phyloP scores from a whole-genome alignment of 2,329 filamentous ascomycete genomes.

The Periconia macrospinosa region DNA sequence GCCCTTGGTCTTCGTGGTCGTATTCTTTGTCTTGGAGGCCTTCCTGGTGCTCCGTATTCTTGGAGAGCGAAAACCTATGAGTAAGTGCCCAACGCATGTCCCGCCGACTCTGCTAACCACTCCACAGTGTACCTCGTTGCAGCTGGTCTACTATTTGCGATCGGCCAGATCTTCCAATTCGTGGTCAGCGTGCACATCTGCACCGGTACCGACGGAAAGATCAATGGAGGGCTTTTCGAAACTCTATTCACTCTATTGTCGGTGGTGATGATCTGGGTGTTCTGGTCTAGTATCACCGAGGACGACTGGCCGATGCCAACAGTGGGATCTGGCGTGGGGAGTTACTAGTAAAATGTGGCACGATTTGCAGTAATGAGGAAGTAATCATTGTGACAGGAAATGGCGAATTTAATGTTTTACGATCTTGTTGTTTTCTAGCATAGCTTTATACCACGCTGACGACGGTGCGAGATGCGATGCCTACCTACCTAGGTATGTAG shows the following conservation, averaged over 20 bases:
- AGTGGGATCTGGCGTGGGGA: slow-evolving; percentile 37
- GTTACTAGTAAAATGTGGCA: slow-evolving; percentile 37
- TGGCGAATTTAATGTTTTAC: slow-evolving; percentile 38
- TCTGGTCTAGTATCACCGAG: slow-evolving; percentile 99
- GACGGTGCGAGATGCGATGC: neutral
- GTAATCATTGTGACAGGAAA: slow-evolving; percentile 19
- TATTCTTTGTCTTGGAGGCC: slow-evolving; percentile 81
- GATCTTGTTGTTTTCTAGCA: slow-evolving; percentile 35
- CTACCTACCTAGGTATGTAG: too few relatives aligned
- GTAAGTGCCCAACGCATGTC: slow-evolving; percentile 49
- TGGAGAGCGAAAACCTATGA: slow-evolving; percentile 87
- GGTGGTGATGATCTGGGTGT: slow-evolving; percentile 84
- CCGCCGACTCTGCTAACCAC: slow-evolving; percentile 15
- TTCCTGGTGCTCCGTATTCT: slow-evolving; percentile 83
- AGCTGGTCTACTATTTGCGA: slow-evolving; percentile 80
- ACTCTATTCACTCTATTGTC: slow-evolving; percentile 87
- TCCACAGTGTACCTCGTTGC: slow-evolving; percentile 69
- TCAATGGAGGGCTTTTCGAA: slow-evolving; percentile 91
- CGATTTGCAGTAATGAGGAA: slow-evolving; percentile 9
- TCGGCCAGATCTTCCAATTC: slow-evolving; percentile 96
- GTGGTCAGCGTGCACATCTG: slow-evolving; percentile 91
- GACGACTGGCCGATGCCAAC: slow-evolving; percentile 84
- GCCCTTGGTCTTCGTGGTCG: slow-evolving; percentile 84
- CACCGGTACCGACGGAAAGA: slow-evolving; percentile 76
- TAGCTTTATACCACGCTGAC: slow-evolving; percentile 43